phyloP scores from a whole-genome alignment of 495 filamentous ascomycete genomes.

The Podospora anserina region DNA sequence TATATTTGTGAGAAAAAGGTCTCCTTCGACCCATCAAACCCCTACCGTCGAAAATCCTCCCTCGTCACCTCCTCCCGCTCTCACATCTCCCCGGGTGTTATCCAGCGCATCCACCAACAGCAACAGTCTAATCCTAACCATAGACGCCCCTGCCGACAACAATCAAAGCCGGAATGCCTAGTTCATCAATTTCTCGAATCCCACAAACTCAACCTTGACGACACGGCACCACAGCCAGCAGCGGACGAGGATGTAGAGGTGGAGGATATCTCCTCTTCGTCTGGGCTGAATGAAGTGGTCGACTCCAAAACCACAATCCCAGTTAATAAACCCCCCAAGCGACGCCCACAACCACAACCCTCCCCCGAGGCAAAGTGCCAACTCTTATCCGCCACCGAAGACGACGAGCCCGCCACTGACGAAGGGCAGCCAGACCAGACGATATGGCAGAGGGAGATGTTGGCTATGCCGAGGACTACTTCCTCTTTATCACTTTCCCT shows the following conservation, averaged over 20 bases:
- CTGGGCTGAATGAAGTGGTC: neutral
- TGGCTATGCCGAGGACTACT: constrained; percentile 13
- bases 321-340: neutral
- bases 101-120: neutral
- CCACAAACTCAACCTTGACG: neutral
- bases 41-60: constrained; percentile 83
- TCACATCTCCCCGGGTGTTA: neutral
- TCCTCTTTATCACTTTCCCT: neutral
- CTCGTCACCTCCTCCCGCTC: constrained; percentile 54
- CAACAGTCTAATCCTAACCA: neutral
- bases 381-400: neutral
- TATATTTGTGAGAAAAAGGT: constrained; percentile 51
- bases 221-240: neutral
- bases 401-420: constrained; percentile 3
- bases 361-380: neutral
- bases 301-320: neutral
- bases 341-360: no score
- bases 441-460: constrained; percentile 40
- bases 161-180: neutral
- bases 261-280: neutral
- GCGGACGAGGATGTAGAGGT: neutral
- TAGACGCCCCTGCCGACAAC: neutral
- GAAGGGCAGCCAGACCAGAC: constrained; percentile 45
- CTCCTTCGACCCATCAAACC: constrained; percentile 64
- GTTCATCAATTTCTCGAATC: constrained; percentile 7